phyloP scores from a whole-genome alignment of 2,329 filamentous ascomycete species.

The Colletotrichum tanaceti region DNA sequence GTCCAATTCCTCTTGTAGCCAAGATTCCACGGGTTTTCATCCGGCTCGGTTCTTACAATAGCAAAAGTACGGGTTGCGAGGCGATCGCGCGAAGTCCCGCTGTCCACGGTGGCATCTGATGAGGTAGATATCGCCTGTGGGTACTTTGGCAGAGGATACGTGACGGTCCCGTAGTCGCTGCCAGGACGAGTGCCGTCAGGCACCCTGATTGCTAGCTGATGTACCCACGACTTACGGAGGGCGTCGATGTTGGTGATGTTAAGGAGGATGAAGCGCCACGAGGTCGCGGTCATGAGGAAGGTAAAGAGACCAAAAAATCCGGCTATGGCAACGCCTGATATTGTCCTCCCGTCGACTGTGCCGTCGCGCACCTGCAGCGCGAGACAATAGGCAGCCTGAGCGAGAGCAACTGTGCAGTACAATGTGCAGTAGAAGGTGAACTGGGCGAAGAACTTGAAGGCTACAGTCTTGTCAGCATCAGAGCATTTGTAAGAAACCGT shows the following conservation, averaged over 20 bases:
- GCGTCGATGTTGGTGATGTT: conserved; percentile 91
- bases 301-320: conserved; percentile 85
- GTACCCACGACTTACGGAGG: conserved; percentile 70
- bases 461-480: conserved; percentile 48
- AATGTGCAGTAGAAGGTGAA: conserved; percentile 80
- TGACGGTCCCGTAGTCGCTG: conserved; percentile 62
- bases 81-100: conserved; percentile 48
- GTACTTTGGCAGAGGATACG: conserved; percentile 64
- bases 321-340: conserved; percentile 74
- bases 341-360: conserved; percentile 67
- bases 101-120: conserved; percentile 20
- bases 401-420: conserved; percentile 73
- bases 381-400: conserved; percentile 73
- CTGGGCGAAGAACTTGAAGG: conserved; percentile 93
- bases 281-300: conserved; percentile 79
- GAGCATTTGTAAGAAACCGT: conserved; percentile 38
- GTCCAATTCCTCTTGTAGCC: conserved; percentile 78
- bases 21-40: conserved; percentile 89
- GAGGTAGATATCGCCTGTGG: conserved; percentile 37
- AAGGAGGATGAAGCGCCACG: conserved; percentile 73
- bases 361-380: conserved; percentile 62
- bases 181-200: conserved; percentile 60
- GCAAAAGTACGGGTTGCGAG: conserved; percentile 77
- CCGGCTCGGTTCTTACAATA: conserved; percentile 76
- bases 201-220: conserved; percentile 80